A percentile compares a stretch with the other conserved stretches of the same genome.
Conservation (phyloP, 768 basidiomycete species). For the Tulasnella sp. region DNA sequence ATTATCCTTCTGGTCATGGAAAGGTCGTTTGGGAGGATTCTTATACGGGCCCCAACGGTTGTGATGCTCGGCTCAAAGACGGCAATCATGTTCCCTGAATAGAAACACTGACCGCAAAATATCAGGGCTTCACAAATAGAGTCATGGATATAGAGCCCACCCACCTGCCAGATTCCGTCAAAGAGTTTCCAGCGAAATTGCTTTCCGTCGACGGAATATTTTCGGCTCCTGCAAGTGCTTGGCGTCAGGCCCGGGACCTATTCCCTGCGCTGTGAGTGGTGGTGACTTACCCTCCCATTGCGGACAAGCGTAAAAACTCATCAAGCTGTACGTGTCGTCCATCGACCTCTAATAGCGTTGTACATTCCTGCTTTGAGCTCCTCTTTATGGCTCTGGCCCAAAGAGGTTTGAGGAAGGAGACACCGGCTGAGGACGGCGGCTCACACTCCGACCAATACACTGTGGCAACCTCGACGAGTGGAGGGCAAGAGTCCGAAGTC, state of each 20-base stretch:
- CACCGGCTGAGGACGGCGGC: background rate
- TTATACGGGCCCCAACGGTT: conserved; percentile 19
- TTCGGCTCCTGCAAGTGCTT: conserved; percentile 20
- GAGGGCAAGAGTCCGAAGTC: background rate
- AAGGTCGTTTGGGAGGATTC: background rate
- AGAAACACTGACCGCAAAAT: background rate
- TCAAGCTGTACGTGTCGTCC: background rate
- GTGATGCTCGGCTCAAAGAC: conserved; percentile 25
- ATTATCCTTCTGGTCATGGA: conserved; percentile 9
- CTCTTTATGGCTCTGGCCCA: background rate
- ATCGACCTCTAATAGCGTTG: conserved; percentile 9
- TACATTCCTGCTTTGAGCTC: background rate
- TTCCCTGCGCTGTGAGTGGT: background rate
- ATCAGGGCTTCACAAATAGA: background rate
- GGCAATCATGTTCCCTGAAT: conserved; percentile 16
- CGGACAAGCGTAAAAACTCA: conserved; percentile 3
- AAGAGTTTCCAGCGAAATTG: conserved; percentile 18
- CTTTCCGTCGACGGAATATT: conserved; percentile 21
- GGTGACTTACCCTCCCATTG: conserved; percentile 23
- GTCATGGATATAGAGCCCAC: background rate
- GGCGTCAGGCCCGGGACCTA: background rate
- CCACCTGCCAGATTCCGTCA: conserved; percentile 21
- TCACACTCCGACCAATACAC: conserved; percentile 22
- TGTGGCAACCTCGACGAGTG: conserved; percentile 6
- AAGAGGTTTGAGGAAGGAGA: background rate